Evolutionary conservation across 164 flowering plant genomes (phyloP), one percentile per base, ranked within the genome.

Genomic region (Amborella trichopoda): DNA sequence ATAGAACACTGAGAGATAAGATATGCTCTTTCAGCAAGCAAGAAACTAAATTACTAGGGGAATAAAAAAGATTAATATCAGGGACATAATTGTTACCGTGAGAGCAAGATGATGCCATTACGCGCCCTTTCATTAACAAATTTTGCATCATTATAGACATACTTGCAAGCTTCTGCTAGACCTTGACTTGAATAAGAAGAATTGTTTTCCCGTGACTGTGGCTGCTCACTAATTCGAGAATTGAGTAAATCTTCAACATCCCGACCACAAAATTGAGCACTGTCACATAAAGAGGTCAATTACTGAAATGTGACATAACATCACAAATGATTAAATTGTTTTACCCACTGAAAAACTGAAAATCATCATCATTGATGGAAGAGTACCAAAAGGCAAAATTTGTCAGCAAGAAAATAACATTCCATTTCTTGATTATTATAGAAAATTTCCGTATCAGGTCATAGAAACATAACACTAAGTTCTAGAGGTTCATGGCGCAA

Each of bases 91-190:
- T 23, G 44, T 56, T 85, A 89, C 97, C 97, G 90, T 42, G 94
- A 85, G 55, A 89, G 95, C 57, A 84, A 63, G 59, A 85, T 54
- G 26, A 89, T 77, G 60, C 84, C 97, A 61, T 70, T 82, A 14
- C 85, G 81, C 50, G 95, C 97, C 66, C 97, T 75, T 62, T 89
- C 97, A 70, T 83, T 84, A n/a, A 89, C 87, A 67, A 61, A 85
- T 61, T 80, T 82, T 3, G 94, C 97, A 68, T 89, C 97, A 61
- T 89, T 89, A 57, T 63, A 55, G 22, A 73, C 89, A 71, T 59
- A 89, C 76, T 61, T 76, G 58, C 82, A 76, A 44, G 91, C 89
- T 44, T 74, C 82, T 47, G 82, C 78, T 44, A 89, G 72, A 26
- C 74, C 97, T 52, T 19, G 67, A 48, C 56, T 65, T 48, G 80